Evolutionary conservation across 192 early-diverging fungal genomes (phyloP).

Genomic region (Lobosporangium transversale): DNA sequence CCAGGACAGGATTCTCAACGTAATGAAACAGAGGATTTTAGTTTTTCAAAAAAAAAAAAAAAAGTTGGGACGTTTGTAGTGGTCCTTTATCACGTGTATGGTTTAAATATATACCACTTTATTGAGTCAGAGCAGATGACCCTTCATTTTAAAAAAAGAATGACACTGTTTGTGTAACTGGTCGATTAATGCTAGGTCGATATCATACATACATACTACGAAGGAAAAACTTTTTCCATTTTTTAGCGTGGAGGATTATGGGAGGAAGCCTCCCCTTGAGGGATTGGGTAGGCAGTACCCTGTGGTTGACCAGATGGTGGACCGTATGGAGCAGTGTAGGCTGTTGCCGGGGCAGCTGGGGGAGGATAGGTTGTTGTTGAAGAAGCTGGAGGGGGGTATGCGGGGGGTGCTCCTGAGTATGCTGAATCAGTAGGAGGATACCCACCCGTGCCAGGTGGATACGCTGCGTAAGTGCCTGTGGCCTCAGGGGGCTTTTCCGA

Average conservation of each 20-base stretch:
- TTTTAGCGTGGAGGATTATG: constrained; percentile 39
- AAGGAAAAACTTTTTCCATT: too few species aligned
- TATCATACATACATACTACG: too few species aligned
- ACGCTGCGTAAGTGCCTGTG: constrained; percentile 21
- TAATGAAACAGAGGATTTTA: too few species aligned
- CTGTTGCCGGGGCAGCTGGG: neutral
- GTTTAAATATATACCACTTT: too few species aligned
- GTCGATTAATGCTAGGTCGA: too few species aligned
- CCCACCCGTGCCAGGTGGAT: constrained; percentile 11
- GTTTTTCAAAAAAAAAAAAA: too few species aligned
- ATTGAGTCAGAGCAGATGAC: too few species aligned
- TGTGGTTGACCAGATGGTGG: constrained; percentile 15
- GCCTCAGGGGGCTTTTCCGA: constrained; percentile 22
- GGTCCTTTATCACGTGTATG: too few species aligned
- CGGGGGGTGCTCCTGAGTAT: neutral
- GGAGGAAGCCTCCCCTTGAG: constrained; percentile 36
- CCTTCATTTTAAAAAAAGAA: too few species aligned
- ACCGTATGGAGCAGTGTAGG: constrained; percentile 5
- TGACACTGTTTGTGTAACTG: too few species aligned
- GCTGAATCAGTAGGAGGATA: constrained; percentile 7
- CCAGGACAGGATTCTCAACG: too few species aligned
- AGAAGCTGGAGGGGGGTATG: neutral
- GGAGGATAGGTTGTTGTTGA: neutral
- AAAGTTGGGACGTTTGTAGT: too few species aligned
- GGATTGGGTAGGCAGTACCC: constrained; percentile 33